Percentiles rank a stretch among this genome's conserved stretches.
phyloP scores from a whole-genome alignment of 768 basidiomycete species.

The Amanita fuliginea region DNA sequence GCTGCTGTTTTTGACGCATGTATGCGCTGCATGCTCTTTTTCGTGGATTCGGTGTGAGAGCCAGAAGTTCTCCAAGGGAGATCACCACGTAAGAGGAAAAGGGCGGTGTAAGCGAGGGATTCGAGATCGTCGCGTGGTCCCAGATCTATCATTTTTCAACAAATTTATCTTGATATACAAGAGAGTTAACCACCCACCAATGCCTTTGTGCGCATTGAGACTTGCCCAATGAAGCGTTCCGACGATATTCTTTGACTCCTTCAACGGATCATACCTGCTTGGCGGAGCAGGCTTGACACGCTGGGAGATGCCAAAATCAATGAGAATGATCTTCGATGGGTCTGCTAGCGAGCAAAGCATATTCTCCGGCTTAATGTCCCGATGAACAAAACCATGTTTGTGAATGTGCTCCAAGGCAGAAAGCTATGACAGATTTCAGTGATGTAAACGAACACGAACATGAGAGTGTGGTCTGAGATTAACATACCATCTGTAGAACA shows the following conservation, averaged over 20 bases:
- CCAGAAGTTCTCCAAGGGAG: constrained; percentile 8
- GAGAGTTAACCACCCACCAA: constrained; percentile 13
- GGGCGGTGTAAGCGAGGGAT: constrained; percentile 7
- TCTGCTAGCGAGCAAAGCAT: constrained; percentile 17
- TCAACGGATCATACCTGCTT: constrained; percentile 14
- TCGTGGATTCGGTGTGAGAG: background rate
- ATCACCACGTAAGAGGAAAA: constrained; percentile 8
- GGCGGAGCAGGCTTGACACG: constrained; percentile 10
- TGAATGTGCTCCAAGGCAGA: constrained; percentile 21
- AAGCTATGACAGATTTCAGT: constrained; percentile 11
- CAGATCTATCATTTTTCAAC: constrained; percentile 7
- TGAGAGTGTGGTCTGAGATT: background rate
- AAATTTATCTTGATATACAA: background rate
- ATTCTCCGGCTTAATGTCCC: constrained; percentile 26
- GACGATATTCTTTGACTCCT: constrained; percentile 12
- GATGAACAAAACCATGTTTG: constrained; percentile 20
- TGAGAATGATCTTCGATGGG: constrained; percentile 15
- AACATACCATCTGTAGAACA: constrained; percentile 15
- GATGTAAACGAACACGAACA: constrained; percentile 1
- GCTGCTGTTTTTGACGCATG: constrained; percentile 1
- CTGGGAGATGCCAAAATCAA: constrained; percentile 21
- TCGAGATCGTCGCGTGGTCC: constrained; percentile 10
- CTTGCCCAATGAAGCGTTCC: constrained; percentile 22
- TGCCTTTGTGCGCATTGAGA: constrained; percentile 20
- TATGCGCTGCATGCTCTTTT: background rate